Evolutionary conservation across 805 yeast genomes (phyloP), one percentile per base, ranked within the genome.

Genomic region (Grigorovia transvaalensis): DNA sequence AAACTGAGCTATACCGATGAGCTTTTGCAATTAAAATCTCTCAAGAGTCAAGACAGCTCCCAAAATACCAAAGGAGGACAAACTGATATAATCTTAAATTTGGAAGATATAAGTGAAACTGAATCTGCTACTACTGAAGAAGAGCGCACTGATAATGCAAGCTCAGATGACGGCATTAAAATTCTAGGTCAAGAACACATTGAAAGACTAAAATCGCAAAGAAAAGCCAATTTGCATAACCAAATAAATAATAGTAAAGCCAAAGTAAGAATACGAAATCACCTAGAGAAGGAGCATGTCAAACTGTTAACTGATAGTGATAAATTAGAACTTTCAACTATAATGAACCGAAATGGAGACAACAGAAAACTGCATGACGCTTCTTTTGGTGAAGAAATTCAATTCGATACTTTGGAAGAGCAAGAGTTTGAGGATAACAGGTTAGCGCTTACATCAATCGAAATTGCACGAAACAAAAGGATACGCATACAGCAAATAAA

Each of bases 241-340:
- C 13, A 17, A 17, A 23, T 13, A n/a, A 33, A 46, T 15, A 45
- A 40, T 4, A 27, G 17, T 38, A 38, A 13, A n/a, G 15, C 8
- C 12, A 2, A 38, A 2, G 15, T 15, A 12, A 15, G 8, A n/a
- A 38, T 35, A 17, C 29, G 27, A 18, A 49, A 49, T 12, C 30
- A 47, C 1, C 19, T 12, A 18, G 70, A 66, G 46, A 63, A 49
- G 29, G 59, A 57, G 12, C 65, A 66, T 49, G 60, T 59, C 2
- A 61, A 63, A 41, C 46, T 62, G 9, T 52, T 67, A 27, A 58
- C 56, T 48, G 46, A 54, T 13, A 66, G 64, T n/a, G 69, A 64
- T 47, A 61, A 57, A 52, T 15, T 46, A 9, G 66, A 61, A 15
- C 51, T 65, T 15, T 47, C 55, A 50, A 67, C 57, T n/a, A 60